Evolutionary conservation across 2,329 filamentous ascomycete genomes (phyloP).

Genomic region (Paradendryphiella salina): DNA sequence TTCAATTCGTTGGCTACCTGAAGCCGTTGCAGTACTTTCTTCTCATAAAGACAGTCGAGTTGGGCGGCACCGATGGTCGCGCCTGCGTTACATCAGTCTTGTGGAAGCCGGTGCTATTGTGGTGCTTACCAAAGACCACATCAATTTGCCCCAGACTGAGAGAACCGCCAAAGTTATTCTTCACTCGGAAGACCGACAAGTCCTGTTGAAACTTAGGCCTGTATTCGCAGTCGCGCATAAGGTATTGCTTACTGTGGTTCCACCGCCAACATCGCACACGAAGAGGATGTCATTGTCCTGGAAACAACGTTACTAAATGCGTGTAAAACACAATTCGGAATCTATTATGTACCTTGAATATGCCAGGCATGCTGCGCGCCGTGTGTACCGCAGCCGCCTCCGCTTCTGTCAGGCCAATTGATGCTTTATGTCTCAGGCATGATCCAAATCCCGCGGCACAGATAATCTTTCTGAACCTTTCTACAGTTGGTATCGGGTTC

Average conservation of each 20-base stretch:
- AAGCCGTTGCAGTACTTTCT: constrained; percentile 26
- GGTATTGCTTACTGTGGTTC: too few relatives aligned
- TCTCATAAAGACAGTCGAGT: constrained; percentile 43
- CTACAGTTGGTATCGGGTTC: constrained; percentile 55
- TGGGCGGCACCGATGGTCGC: constrained; percentile 45
- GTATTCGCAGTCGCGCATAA: background rate
- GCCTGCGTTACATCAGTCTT: constrained; percentile 32
- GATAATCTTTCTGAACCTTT: constrained; percentile 56
- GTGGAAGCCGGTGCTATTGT: background rate
- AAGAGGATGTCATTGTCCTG: constrained; percentile 51
- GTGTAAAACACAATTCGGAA: too few relatives aligned
- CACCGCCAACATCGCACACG: constrained; percentile 57
- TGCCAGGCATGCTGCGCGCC: too few relatives aligned
- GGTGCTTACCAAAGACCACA: constrained; percentile 38
- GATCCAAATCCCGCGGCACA: constrained; percentile 55
- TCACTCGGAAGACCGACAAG: constrained; percentile 38
- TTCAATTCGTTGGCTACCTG: constrained; percentile 21
- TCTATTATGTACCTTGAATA: too few relatives aligned
- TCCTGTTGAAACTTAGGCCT: constrained; percentile 10
- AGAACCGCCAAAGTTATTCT: constrained; percentile 23
- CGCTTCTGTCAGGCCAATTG: constrained; percentile 57
- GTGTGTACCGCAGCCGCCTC: constrained; percentile 59
- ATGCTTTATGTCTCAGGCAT: constrained; percentile 44
- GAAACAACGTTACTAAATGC: too few relatives aligned
- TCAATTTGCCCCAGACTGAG: constrained; percentile 40